These are phyloP conservation scores for Ceratobasidium sp. DNA, from an alignment of 1,284 basidiomycete genomes.

Conservation along the genomic window DNA sequence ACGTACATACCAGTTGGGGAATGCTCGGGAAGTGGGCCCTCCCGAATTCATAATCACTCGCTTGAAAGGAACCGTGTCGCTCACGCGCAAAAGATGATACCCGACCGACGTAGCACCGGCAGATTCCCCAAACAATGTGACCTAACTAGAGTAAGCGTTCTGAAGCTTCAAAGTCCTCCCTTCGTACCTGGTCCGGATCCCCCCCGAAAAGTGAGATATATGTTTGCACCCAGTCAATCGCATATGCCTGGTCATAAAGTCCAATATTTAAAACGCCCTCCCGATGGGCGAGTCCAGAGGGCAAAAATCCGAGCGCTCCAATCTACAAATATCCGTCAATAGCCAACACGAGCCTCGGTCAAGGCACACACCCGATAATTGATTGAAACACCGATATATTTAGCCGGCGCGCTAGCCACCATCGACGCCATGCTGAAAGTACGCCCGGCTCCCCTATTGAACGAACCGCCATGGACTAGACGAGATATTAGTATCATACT, in stretches of 20 bases:
- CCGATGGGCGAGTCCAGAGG: not conserved
- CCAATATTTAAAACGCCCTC: constrained; percentile 6
- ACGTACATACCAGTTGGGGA: constrained; percentile 13
- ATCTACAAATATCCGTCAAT: constrained; percentile 9
- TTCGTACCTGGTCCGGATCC: no score
- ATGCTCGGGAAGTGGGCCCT: constrained; percentile 11
- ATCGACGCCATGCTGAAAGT: constrained; percentile 1
- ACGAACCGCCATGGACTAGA: constrained; percentile 14
- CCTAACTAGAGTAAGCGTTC: not conserved
- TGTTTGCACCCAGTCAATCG: not conserved
- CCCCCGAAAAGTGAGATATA: no score
- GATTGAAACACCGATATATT: no score
- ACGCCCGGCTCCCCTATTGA: constrained; percentile 13
- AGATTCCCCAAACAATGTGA: constrained; percentile 12
- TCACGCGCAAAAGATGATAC: constrained; percentile 13
- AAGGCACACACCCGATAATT: constrained; percentile 27
- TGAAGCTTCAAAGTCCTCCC: no score
- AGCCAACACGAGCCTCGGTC: no score
- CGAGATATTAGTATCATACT: not conserved
- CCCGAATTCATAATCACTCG: constrained; percentile 25
- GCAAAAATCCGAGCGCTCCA: constrained; percentile 17
- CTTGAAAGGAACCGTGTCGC: not conserved
- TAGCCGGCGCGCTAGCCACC: not conserved
- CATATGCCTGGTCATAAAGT: constrained; percentile 10
- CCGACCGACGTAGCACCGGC: constrained; percentile 18